phyloP scores from a whole-genome alignment of 495 filamentous ascomycete species.

The Pseudevernia furfuracea region DNA sequence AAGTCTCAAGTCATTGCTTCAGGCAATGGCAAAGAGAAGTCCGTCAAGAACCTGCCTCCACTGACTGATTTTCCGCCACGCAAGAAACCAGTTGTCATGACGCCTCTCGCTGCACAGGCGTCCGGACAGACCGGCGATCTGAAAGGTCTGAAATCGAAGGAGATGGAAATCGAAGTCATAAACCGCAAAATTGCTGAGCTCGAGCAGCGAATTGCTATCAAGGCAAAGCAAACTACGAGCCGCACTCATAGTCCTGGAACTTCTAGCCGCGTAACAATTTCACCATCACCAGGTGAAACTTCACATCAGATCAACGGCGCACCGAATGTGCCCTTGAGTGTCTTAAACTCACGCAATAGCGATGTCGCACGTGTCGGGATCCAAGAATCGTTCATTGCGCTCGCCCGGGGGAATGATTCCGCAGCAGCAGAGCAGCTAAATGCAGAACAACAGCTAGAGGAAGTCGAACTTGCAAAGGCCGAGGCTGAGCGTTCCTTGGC shows the following conservation, averaged over 20 bases:
- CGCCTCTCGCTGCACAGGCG: slow-evolving; percentile 31
- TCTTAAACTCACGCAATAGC: not conserved
- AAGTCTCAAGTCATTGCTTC: not conserved
- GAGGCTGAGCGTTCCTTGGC: slow-evolving; percentile 12
- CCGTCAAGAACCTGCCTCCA: slow-evolving; percentile 40
- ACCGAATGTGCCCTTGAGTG: not conserved
- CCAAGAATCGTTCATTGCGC: not conserved
- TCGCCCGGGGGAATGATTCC: not conserved
- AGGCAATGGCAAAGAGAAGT: slow-evolving; percentile 13
- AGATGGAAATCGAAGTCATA: slow-evolving; percentile 65
- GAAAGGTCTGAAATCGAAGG: slow-evolving; percentile 56
- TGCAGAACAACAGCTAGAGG: slow-evolving; percentile 5
- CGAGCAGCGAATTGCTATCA: slow-evolving; percentile 52
- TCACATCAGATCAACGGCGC: not conserved
- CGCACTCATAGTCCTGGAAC: slow-evolving; percentile 34
- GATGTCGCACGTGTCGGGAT: not conserved
- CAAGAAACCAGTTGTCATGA: slow-evolving; percentile 35
- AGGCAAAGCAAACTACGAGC: slow-evolving; percentile 43
- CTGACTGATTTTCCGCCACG: slow-evolving; percentile 33
- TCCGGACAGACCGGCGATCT: slow-evolving; percentile 33
- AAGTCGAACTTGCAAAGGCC: slow-evolving; percentile 10
- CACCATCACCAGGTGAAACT: slow-evolving; percentile 1
- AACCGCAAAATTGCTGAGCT: slow-evolving; percentile 69
- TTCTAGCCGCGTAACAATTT: slow-evolving; percentile 25
- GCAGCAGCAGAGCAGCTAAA: slow-evolving; percentile 2